phyloP scores from a whole-genome alignment of 2,329 filamentous ascomycete genomes.

The Fusarium sp. region DNA sequence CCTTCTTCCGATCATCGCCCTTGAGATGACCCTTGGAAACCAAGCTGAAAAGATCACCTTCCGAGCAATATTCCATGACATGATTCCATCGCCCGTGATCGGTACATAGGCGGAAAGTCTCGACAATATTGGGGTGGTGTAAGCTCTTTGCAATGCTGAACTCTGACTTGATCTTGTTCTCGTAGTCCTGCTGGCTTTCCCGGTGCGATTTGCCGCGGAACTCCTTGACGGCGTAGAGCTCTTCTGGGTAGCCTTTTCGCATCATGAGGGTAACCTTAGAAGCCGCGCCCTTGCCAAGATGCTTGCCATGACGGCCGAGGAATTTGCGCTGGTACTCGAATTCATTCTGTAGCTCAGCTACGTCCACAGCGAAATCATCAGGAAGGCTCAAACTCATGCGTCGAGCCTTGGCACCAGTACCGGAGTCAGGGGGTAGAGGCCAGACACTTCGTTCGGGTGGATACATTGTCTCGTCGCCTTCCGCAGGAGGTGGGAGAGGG shows the following conservation, averaged over 20 bases:
- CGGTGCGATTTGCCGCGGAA: constrained; percentile 77
- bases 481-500: constrained; percentile 25
- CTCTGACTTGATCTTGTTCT: constrained; percentile 91
- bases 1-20: constrained; percentile 69
- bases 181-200: constrained; percentile 79
- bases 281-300: constrained; percentile 83
- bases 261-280: constrained; percentile 85
- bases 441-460: constrained; percentile 60
- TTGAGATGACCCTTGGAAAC: constrained; percentile 77
- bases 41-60: constrained; percentile 81
- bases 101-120: constrained; percentile 79
- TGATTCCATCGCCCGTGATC: constrained; percentile 84
- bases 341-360: constrained; percentile 73
- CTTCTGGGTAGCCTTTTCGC: constrained; percentile 69
- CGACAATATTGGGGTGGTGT: constrained; percentile 87
- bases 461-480: constrained; percentile 43
- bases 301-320: constrained; percentile 76
- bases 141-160: constrained; percentile 87
- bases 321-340: constrained; percentile 77
- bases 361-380: constrained; percentile 78
- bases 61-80: constrained; percentile 90
- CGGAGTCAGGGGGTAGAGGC: constrained; percentile 71
- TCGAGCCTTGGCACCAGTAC: constrained; percentile 81
- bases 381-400: constrained; percentile 78
- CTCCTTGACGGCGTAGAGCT: constrained; percentile 87